Evolutionary conservation across 352 stramenopile genomes (phyloP).

Genomic region (Thalassiosira exigua): DNA sequence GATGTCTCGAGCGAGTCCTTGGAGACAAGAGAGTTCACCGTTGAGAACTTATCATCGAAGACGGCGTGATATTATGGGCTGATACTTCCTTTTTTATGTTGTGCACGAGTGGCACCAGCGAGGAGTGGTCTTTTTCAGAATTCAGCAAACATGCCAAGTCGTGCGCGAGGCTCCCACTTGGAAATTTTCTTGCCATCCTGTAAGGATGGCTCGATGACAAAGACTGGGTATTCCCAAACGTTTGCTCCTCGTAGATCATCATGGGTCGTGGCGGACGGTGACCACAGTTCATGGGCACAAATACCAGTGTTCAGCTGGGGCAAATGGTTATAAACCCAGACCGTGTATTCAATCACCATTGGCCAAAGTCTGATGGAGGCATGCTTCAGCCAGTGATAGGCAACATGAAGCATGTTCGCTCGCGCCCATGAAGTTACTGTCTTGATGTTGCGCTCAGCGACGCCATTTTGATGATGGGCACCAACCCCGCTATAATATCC

Average conservation of each 20-base stretch:
- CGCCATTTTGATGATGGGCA: constrained; percentile 54
- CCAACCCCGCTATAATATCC: constrained; percentile 43
- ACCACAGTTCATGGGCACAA: constrained; percentile 2
- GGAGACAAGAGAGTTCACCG: not conserved
- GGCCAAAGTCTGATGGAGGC: constrained; percentile 33
- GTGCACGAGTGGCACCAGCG: constrained; percentile 44
- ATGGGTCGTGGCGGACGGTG: not conserved
- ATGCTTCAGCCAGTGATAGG: constrained; percentile 35
- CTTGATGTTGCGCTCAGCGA: constrained; percentile 54
- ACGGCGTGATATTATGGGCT: constrained; percentile 63
- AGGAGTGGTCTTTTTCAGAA: constrained; percentile 49
- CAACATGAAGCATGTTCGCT: constrained; percentile 52
- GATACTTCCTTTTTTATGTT: constrained; percentile 55
- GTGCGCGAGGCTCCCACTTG: constrained; percentile 48
- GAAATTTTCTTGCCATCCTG: constrained; percentile 22
- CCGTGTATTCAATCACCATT: constrained; percentile 16
- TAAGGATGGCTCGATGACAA: constrained; percentile 15
- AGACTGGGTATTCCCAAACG: not conserved
- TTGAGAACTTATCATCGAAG: constrained; percentile 37
- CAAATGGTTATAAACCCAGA: constrained; percentile 16
- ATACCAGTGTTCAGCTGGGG: not conserved
- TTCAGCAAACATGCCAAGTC: constrained; percentile 54
- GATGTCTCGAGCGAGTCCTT: no score
- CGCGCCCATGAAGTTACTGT: constrained; percentile 46
- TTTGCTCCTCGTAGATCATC: not conserved